Conservation (phyloP, 1,284 basidiomycete genomes). For the Austroboletus rostrupii region DNA sequence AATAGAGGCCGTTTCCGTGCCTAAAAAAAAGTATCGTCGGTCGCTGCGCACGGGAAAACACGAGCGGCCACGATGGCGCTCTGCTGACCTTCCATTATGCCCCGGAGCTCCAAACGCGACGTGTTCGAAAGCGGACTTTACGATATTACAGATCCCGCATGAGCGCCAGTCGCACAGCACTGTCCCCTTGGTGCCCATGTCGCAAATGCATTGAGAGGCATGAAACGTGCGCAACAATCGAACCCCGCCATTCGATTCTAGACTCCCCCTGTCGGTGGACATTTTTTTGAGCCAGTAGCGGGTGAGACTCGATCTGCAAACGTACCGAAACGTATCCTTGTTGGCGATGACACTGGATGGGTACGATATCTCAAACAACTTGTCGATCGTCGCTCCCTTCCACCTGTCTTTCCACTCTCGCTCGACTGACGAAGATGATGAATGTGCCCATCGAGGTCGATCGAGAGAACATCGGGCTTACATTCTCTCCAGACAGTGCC, state of each 20-base stretch:
- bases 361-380: conserved; percentile 47
- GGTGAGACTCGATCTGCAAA: conserved; percentile 16
- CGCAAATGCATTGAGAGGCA: conserved; percentile 60
- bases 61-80: neutral
- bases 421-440: conserved; percentile 22
- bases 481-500: conserved; percentile 35
- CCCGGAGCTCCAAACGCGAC: conserved; percentile 50
- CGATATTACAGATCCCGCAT: conserved; percentile 57
- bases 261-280: conserved; percentile 23
- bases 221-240: conserved; percentile 55
- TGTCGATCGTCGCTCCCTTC: conserved; percentile 47
- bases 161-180: conserved; percentile 51
- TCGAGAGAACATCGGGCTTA: conserved; percentile 20
- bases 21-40: conserved; percentile 19
- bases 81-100: conserved; percentile 49
- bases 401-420: conserved; percentile 48
- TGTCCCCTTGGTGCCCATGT: conserved; percentile 50
- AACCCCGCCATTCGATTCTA: conserved; percentile 28
- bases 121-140: conserved; percentile 50
- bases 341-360: conserved; percentile 25
- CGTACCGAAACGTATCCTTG: conserved; percentile 48
- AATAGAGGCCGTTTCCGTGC: conserved; percentile 57
- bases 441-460: conserved; percentile 10
- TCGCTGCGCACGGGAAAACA: conserved; percentile 2
- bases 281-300: conserved; percentile 6